Percentiles rank a stretch among this genome's conserved stretches.
Conservation (phyloP, 169 alveolate genomes). For the Babesia gibsoni region DNA sequence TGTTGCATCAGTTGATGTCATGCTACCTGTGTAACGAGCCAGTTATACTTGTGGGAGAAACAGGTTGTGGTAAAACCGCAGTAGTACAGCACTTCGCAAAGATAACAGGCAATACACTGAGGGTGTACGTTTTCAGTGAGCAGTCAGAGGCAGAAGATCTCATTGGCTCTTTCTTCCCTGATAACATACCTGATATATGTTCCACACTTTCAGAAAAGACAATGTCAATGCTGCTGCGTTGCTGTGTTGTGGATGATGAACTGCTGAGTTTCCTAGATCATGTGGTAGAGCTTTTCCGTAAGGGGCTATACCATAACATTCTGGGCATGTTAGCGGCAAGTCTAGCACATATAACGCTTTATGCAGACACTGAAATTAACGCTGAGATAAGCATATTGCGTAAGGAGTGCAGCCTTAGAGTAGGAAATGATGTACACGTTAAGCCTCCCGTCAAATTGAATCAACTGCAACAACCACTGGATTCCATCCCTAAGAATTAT, state of each 20-base stretch:
- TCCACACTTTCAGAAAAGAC: background rate
- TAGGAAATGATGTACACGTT: background rate
- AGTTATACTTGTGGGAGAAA: slow-evolving; percentile 96
- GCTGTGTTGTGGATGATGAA: slow-evolving; percentile 36
- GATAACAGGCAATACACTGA: slow-evolving; percentile 79
- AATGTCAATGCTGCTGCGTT: slow-evolving; percentile 1
- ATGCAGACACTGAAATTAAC: background rate
- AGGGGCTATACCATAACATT: slow-evolving; percentile 14
- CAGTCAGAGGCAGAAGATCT: slow-evolving; percentile 89
- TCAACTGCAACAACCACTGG: slow-evolving; percentile 20
- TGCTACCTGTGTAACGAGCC: slow-evolving; percentile 88
- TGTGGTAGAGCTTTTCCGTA: slow-evolving; percentile 3
- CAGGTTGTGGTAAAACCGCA: slow-evolving; percentile 99
- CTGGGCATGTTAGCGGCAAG: background rate
- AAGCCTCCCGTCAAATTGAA: background rate
- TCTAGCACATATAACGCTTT: background rate
- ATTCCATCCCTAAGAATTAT: background rate
- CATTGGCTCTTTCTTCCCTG: slow-evolving; percentile 84
- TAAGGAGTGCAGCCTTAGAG: slow-evolving; percentile 22
- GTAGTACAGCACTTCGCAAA: slow-evolving; percentile 89
- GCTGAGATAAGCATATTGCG: background rate
- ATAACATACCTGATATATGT: slow-evolving; percentile 39
- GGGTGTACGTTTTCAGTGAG: slow-evolving; percentile 91
- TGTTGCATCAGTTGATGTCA: slow-evolving; percentile 79
- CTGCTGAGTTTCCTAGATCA: slow-evolving; percentile 20